A percentile compares a stretch with the other conserved stretches of the same genome.
Conservation (phyloP, 371 early-diverging fungal genomes). For the Syncephalastrum sp. region DNA sequence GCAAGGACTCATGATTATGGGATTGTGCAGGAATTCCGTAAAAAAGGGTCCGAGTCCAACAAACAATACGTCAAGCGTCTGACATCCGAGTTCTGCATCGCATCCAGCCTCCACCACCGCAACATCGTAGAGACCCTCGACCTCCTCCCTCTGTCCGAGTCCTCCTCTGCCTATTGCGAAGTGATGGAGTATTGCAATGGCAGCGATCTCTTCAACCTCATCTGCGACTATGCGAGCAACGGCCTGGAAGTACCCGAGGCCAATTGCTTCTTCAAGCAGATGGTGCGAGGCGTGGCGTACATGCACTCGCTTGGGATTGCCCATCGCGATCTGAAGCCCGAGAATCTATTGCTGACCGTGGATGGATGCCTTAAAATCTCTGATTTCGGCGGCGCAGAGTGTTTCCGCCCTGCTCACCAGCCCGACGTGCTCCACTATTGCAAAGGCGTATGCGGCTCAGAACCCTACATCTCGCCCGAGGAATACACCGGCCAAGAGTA, state of each 20-base stretch:
- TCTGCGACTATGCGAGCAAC: slow-evolving; percentile 50
- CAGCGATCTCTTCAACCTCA: slow-evolving; percentile 60
- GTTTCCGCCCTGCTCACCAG: slow-evolving; percentile 35
- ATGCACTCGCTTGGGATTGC: slow-evolving; percentile 69
- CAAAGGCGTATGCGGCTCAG: slow-evolving; percentile 56
- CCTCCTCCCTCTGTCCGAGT: slow-evolving; percentile 56
- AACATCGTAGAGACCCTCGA: slow-evolving; percentile 75
- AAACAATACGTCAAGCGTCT: slow-evolving; percentile 65
- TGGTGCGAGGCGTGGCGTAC: slow-evolving; percentile 65
- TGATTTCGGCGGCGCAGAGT: slow-evolving; percentile 76
- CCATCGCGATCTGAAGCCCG: slow-evolving; percentile 79
- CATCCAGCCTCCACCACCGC: slow-evolving; percentile 58
- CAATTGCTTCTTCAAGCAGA: slow-evolving; percentile 59
- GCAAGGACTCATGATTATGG: slow-evolving; percentile 1
- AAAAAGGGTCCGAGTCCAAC: slow-evolving; percentile 49
- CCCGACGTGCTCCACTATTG: slow-evolving; percentile 23
- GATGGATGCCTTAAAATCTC: slow-evolving; percentile 83
- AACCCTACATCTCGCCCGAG: slow-evolving; percentile 63
- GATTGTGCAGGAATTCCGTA: slow-evolving; percentile 58
- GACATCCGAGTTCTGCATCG: slow-evolving; percentile 73
- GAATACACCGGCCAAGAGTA: slow-evolving; percentile 28
- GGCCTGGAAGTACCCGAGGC: slow-evolving; percentile 51
- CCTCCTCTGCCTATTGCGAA: slow-evolving; percentile 57
- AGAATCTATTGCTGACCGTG: slow-evolving; percentile 73
- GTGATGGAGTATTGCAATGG: slow-evolving; percentile 75